Evolutionary conservation across 768 basidiomycete genomes (phyloP).

Genomic region (Sporobolomyces pararoseus): DNA sequence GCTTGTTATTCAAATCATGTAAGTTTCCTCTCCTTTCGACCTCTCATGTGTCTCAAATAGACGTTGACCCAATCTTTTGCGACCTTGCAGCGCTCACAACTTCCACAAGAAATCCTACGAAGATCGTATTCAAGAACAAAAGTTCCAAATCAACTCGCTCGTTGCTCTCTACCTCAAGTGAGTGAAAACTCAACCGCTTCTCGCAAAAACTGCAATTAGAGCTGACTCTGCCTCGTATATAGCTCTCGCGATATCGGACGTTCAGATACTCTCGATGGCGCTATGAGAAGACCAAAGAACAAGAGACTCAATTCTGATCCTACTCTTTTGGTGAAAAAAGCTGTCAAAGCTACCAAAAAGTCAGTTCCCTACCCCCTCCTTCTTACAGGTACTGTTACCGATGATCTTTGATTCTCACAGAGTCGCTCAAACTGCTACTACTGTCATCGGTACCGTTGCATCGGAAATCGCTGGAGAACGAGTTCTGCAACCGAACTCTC

Average conservation of each 20-base stretch:
- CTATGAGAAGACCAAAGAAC: constrained; percentile 51
- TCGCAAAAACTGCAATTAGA: too few relatives aligned
- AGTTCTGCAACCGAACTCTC: constrained; percentile 72
- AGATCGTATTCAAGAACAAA: constrained; percentile 80
- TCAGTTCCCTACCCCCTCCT: background rate
- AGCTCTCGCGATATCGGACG: constrained; percentile 71
- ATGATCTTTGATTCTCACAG: background rate
- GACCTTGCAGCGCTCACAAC: constrained; percentile 45
- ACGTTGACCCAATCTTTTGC: background rate
- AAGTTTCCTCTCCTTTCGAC: background rate
- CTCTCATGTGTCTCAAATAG: background rate
- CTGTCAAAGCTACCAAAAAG: constrained; percentile 63
- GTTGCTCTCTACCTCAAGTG: constrained; percentile 65
- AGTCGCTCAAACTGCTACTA: constrained; percentile 78
- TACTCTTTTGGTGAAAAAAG: constrained; percentile 63
- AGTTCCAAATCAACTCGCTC: constrained; percentile 67
- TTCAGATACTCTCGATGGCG: constrained; percentile 59
- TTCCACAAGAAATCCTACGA: constrained; percentile 52
- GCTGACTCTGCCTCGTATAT: background rate
- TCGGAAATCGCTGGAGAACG: constrained; percentile 60
- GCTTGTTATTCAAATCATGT: constrained; percentile 76
- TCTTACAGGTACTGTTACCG: background rate
- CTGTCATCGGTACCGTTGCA: constrained; percentile 63
- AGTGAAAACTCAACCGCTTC: too few relatives aligned
- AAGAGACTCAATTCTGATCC: constrained; percentile 54